Evolutionary conservation across 2,329 filamentous ascomycete species (phyloP).

Genomic region (Cordyceps tenuipes): DNA sequence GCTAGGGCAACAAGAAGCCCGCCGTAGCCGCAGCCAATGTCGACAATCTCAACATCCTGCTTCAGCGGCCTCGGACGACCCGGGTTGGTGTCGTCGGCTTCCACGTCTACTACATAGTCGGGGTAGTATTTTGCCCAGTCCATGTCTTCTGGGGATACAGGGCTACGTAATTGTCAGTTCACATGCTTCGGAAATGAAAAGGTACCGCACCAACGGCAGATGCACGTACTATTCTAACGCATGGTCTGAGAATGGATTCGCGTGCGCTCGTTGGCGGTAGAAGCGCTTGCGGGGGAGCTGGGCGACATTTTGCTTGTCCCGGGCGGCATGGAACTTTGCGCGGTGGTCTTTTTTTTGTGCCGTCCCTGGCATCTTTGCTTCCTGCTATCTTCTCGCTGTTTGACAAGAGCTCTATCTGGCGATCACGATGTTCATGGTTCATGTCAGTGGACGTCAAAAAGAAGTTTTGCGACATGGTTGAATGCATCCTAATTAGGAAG

Average conservation of each 20-base stretch:
- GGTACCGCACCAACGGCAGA: background rate
- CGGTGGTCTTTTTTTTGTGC: conserved; percentile 56
- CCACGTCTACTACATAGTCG: conserved; percentile 47
- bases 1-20: conserved; percentile 81
- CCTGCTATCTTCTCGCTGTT: background rate
- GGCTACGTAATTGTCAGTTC: conserved; percentile 44
- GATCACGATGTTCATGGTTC: background rate
- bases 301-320: conserved; percentile 42
- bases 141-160: conserved; percentile 71
- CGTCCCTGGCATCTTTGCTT: conserved; percentile 20
- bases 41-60: conserved; percentile 79
- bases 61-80: conserved; percentile 20
- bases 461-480: conserved; percentile 3
- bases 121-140: conserved; percentile 86
- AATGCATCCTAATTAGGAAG: conserved; percentile 5
- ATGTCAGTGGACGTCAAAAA: background rate
- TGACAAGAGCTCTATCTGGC: background rate
- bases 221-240: conserved; percentile 69
- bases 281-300: conserved; percentile 87
- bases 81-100: conserved; percentile 20
- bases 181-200: background rate
- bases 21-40: conserved; percentile 96
- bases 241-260: conserved; percentile 97
- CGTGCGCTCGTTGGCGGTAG: conserved; percentile 92
- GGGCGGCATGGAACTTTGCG: conserved; percentile 52